Conservation (phyloP, 352 stramenopile species). For the Globisporangium paddicum region DNA sequence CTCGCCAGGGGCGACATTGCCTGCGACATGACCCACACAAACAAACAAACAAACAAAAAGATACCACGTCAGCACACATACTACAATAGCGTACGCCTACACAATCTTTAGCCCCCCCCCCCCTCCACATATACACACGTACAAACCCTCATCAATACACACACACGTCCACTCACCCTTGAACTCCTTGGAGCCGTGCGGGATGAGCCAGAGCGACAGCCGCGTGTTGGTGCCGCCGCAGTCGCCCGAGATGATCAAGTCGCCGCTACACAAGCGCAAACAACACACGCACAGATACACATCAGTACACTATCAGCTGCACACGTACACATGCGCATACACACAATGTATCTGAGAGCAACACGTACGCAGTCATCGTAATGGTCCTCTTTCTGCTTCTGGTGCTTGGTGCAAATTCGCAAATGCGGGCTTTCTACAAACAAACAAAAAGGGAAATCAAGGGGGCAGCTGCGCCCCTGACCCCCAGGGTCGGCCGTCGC, state of each 20-base stretch:
- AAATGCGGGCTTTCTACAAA: background rate
- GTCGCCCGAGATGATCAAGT: constrained; percentile 90
- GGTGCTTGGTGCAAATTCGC: constrained; percentile 3
- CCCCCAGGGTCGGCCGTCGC: background rate
- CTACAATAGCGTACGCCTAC: background rate
- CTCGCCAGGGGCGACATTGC: constrained; percentile 70
- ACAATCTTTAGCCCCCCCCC: no score
- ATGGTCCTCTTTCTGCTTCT: background rate
- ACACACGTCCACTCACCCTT: constrained; percentile 27
- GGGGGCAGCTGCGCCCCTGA: background rate
- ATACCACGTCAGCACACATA: background rate
- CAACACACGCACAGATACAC: background rate
- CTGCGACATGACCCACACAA: no score
- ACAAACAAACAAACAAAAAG: background rate
- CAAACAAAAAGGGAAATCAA: constrained; percentile 2
- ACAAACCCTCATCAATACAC: no score
- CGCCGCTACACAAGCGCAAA: constrained; percentile 25
- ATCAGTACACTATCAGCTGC: background rate
- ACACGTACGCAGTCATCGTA: background rate
- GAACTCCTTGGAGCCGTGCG: constrained; percentile 48
- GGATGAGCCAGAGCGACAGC: constrained; percentile 87
- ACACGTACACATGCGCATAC: no score
- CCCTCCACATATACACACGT: no score
- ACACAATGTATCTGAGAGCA: no score
- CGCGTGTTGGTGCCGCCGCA: constrained; percentile 97